Conservation (phyloP, 108 stramenopile species). For the Cafeteria roenbergensis region DNA sequence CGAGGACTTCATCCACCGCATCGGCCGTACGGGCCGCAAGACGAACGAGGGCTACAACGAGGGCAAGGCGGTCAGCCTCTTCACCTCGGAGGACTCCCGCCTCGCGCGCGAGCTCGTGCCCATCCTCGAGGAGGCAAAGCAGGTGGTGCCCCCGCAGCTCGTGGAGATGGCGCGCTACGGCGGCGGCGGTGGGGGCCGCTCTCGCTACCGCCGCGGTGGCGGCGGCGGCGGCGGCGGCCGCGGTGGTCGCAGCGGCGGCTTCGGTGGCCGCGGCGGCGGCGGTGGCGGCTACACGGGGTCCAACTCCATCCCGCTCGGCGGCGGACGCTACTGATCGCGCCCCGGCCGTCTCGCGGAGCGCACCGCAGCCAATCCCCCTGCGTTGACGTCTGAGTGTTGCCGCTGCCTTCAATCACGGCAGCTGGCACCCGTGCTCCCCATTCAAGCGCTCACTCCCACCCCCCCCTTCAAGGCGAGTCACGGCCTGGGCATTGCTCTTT, state of each 20-base stretch:
- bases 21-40: conserved; percentile 90
- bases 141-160: conserved; percentile 35
- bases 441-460: no score
- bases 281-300: not conserved
- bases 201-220: conserved; percentile 31
- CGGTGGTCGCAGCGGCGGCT: conserved; percentile 1
- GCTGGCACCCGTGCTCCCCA: no score
- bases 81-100: conserved; percentile 73
- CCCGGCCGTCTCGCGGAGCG: no score
- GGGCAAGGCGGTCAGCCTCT: conserved; percentile 76
- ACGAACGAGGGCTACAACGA: conserved; percentile 61
- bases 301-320: not conserved
- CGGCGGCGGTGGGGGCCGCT: conserved; percentile 12
- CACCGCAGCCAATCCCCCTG: no score
- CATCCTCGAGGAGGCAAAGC: conserved; percentile 39
- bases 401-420: no score
- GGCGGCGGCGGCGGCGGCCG: conserved; percentile 27
- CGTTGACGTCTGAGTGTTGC: no score
- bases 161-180: conserved; percentile 1
- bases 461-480: no score
- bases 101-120: conserved; percentile 52
- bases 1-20: conserved; percentile 83
- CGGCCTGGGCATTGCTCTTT: no score
- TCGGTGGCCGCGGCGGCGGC: not conserved
- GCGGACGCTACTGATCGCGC: no score